Base-by-base conservation (phyloP, 1,284 basidiomycete species). In the Puccinia sorghi region DNA sequence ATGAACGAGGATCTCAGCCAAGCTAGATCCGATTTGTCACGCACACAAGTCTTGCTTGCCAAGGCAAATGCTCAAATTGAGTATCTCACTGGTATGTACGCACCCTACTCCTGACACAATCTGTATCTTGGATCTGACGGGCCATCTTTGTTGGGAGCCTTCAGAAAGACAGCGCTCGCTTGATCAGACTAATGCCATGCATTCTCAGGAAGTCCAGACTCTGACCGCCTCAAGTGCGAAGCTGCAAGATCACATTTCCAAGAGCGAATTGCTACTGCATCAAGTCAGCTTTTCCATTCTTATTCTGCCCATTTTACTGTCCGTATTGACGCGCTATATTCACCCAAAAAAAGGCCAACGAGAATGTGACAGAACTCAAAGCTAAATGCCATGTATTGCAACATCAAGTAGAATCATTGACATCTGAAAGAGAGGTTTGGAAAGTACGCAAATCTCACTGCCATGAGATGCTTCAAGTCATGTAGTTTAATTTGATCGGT, bases 351-450 rank as follows among this genome's bases (percentile, higher is more conserved):
- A 87, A 90, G 72, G 86, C 89, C 64, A 86, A 88, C 12, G 90
- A 92, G 75, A 90, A 92, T 72, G 85, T 92, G 13, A 84, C 88
- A 52, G 84, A 87, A 25, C 87, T 89, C 2, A 89, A 88, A 79
- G 86, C 87, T 46, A 86, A 87, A 15, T 84, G 90, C 39, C 92
- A 94, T 80, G 89, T 91, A 79, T 86, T 93, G 52, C 89, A 92
- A 7, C 93, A 92, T 81, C 94, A 97, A 83, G 89, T 88, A 80
- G 91, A 92, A 0, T 93, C 92, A 82, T 88, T 96, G 43, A 89
- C 91, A 41, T 93, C 93, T 0, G 95, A 97, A 87, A 94, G 93
- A 87, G 91, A 90, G 82, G 91, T 94, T 57, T 93, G 91, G 91
- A 92, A 92, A 89, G 93, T 92, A 72, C 13, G 20, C 25, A 17